These are phyloP conservation scores for Tetrahymena thermophila DNA, from an alignment of 73 alveolate species.

Conservation along the genomic window DNA sequence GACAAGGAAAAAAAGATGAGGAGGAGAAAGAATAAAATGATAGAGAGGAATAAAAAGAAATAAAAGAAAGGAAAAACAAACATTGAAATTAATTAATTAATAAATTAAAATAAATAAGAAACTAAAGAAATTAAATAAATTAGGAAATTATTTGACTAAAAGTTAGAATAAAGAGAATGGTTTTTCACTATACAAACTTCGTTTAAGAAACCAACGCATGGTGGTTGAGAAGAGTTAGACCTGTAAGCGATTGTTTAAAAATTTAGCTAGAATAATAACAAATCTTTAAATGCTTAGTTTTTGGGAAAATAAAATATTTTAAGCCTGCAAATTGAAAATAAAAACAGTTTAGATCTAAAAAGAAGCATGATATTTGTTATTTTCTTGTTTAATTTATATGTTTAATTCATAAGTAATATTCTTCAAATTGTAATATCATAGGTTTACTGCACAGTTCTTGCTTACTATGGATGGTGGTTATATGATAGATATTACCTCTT, in stretches of 20 bases:
- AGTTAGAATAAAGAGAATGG: constrained; percentile 24
- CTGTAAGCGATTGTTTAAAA: constrained; percentile 12
- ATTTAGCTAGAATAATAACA: neutral
- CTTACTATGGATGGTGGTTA: constrained; percentile 7
- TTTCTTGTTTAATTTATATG: neutral
- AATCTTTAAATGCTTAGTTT: neutral
- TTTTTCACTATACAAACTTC: constrained; percentile 41
- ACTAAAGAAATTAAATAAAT: neutral
- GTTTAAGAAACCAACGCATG: constrained; percentile 53
- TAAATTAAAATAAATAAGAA: neutral
- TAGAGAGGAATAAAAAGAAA: neutral
- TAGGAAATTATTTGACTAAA: neutral
- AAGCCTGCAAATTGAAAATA: neutral
- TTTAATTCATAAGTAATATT: neutral
- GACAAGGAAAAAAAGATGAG: neutral
- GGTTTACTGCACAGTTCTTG: constrained; percentile 23
- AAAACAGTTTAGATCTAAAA: neutral
- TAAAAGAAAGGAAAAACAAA: neutral
- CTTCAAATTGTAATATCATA: neutral
- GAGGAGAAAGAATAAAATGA: neutral
- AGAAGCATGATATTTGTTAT: neutral
- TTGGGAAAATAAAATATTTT: neutral
- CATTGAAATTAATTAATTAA: neutral
- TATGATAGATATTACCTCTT: constrained; percentile 44
- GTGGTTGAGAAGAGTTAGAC: constrained; percentile 54